phyloP scores from a whole-genome alignment of 2,329 filamentous ascomycete species.

The Parafenestella ontariensis region DNA sequence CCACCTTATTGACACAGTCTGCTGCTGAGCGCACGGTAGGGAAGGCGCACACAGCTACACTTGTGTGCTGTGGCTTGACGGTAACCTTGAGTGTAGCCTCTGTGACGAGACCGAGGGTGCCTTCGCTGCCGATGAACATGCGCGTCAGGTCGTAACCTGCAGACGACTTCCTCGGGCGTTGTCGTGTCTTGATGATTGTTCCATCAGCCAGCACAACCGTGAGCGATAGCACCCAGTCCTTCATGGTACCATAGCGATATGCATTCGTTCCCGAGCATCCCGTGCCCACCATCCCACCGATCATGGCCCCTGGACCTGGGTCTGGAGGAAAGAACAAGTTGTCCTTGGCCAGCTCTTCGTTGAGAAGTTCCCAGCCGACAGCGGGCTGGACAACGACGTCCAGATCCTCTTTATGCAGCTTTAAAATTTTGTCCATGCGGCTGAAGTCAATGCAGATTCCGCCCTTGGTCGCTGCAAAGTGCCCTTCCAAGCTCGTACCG shows the following conservation, averaged over 20 bases:
- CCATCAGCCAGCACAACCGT: constrained; percentile 91
- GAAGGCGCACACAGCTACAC: constrained; percentile 77
- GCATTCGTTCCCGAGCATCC: constrained; percentile 84
- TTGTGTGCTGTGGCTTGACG: constrained; percentile 78
- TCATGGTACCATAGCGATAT: constrained; percentile 93
- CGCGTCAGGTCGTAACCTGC: constrained; percentile 92
- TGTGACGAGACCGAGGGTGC: constrained; percentile 88
- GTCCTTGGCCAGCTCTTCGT: constrained; percentile 74
- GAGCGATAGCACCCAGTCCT: constrained; percentile 87
- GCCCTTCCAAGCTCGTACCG: constrained; percentile 87
- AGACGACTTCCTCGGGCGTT: constrained; percentile 86
- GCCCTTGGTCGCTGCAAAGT: constrained; percentile 81
- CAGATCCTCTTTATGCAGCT: constrained; percentile 73
- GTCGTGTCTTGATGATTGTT: constrained; percentile 86
- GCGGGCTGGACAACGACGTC: constrained; percentile 68
- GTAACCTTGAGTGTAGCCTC: constrained; percentile 90
- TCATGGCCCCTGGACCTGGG: constrained; percentile 89
- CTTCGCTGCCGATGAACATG: constrained; percentile 89
- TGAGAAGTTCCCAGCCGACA: constrained; percentile 85
- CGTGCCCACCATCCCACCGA: constrained; percentile 86
- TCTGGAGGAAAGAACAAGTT: constrained; percentile 92
- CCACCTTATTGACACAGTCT: constrained; percentile 79
- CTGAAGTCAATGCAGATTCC: constrained; percentile 87
- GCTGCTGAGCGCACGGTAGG: constrained; percentile 73
- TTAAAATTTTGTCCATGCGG: constrained; percentile 81